Conservation (phyloP, 179 eudicot species). For the Heliamphora pulchella region DNA sequence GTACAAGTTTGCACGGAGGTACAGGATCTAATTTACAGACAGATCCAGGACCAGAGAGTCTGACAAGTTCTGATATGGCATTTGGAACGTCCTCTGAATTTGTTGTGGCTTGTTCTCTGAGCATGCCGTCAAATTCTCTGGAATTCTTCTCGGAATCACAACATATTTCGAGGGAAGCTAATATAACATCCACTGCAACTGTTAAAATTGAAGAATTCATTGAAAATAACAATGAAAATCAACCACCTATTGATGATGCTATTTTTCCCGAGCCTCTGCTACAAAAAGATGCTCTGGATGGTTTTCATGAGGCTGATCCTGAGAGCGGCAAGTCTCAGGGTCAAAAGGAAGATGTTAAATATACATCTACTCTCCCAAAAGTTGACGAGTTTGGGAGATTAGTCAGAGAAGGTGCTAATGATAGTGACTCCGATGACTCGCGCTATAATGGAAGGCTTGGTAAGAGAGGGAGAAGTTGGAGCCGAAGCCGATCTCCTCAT, state of each 20-base stretch:
- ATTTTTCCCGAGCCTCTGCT: conserved; percentile 14
- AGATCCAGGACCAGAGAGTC: conserved; percentile 20
- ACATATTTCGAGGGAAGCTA: conserved; percentile 18
- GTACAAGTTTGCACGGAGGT: conserved; percentile 22
- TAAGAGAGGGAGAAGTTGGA: conserved; percentile 57
- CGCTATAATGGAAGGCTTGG: conserved; percentile 35
- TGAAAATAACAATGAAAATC: conserved; percentile 24
- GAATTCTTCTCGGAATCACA: conserved; percentile 21
- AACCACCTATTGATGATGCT: conserved; percentile 24
- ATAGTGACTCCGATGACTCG: conserved; percentile 68
- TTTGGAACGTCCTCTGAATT: conserved; percentile 19
- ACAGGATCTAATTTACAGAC: conserved; percentile 9
- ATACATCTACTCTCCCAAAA: conserved; percentile 29
- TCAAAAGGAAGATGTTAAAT: conserved; percentile 30
- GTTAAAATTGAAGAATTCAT: conserved; percentile 20
- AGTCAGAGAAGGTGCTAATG: conserved; percentile 59
- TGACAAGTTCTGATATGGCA: conserved; percentile 21
- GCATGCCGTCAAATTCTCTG: conserved; percentile 20
- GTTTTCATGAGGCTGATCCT: conserved; percentile 23
- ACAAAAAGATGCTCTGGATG: conserved; percentile 24
- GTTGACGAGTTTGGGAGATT: conserved; percentile 92
- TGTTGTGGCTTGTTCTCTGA: conserved; percentile 17
- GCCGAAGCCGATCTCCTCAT: conserved; percentile 65
- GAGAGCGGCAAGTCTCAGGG: conserved; percentile 18
- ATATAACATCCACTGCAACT: conserved; percentile 12